Conservation (phyloP, 129 eudicot species). For the Silybum marianum region DNA sequence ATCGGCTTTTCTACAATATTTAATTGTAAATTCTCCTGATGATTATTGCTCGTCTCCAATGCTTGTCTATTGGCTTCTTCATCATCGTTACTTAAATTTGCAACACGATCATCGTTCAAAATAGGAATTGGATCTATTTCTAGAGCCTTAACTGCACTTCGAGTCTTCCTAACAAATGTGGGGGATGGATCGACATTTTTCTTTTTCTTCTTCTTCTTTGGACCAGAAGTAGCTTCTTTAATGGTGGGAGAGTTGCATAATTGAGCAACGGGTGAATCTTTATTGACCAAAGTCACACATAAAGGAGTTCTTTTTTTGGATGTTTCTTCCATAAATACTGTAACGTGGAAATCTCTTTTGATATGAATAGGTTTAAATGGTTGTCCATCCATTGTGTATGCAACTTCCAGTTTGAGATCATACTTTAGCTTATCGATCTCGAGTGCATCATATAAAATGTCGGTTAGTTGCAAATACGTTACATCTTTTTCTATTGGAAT, state of each 20-base stretch:
- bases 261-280: background rate
- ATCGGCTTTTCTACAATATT: background rate
- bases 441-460: background rate
- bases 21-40: background rate
- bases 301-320: background rate
- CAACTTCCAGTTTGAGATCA: background rate
- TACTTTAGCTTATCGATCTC: background rate
- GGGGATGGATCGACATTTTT: background rate
- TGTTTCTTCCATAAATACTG: background rate
- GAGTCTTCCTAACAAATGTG: background rate
- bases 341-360: background rate
- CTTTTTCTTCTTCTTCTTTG: background rate
- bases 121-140: background rate
- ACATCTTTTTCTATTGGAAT: background rate
- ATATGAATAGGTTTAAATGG: slow-evolving; percentile 2
- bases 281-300: background rate
- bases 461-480: background rate
- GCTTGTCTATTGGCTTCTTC: background rate
- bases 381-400: slow-evolving; percentile 3
- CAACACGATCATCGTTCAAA: background rate
- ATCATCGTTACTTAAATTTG: background rate
- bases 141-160: background rate
- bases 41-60: background rate
- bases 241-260: background rate
- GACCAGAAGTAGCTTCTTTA: background rate